Base-by-base conservation (phyloP, 2,329 filamentous ascomycete genomes). In the Cryphonectria nitschkei region DNA sequence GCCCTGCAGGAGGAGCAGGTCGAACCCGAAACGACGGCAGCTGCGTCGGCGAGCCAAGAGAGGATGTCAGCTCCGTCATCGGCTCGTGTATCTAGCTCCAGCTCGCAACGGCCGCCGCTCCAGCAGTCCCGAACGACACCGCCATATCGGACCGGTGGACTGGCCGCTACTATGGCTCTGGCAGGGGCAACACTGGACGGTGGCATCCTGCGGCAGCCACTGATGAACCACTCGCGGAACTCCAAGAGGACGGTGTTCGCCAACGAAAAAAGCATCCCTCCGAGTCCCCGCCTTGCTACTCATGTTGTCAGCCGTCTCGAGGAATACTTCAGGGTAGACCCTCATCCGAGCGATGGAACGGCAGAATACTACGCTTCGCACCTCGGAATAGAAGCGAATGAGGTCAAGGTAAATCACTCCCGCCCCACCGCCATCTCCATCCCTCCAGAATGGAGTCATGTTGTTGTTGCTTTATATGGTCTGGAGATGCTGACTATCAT, bases 301-400 rank as follows among this genome's bases (percentile, higher is more conserved):
- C 86, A 87, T 68, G 81, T 87, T 9, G 81, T 87, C 70, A 80
- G 78, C 29, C 83, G 86, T 1, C 79, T 89, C 1, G 86, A 89
- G 68, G 82, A 85, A 37, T 88, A 87, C 72, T 89, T 86, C 73
- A 81, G 83, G 37, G 78, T 79, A 8, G 81, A 86, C 39, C 80
- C 84, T 1, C 76, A 82, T 1, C 86, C 87, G 2, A 86, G 81
- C 58, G 81, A 86, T 63, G 84, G 82, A 0, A 82, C 86, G 56
- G 84, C 83, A 50, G 85, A 86, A 56, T 85, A 87, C 75, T 79
- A 88, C 58, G 86, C 87, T 13, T 88, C 86, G 0, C 88, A 85
- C 56, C 77, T 88, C 2, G 84, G 85, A 19, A 83, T 87, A 34
- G 85, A 88, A 69, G 81, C 82, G 3, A 78, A 80, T 64, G 84